Base-by-base conservation (phyloP, 164 flowering plant species). In the Sextonia rubra region DNA sequence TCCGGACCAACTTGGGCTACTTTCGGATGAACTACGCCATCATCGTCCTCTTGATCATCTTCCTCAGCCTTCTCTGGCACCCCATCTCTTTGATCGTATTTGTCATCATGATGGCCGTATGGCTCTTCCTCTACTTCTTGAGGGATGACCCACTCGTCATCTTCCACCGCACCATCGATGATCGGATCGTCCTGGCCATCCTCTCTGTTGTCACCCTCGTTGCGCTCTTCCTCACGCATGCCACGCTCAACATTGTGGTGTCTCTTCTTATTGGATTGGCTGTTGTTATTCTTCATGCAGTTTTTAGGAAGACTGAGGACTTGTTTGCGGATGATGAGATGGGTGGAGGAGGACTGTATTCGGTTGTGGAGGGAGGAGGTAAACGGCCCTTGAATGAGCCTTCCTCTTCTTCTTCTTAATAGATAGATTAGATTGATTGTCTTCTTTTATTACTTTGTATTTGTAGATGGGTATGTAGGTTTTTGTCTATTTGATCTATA, bases 81-180 rank as follows among this genome's bases (percentile, higher is more conserved):
- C 90, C 91, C 12, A 69, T 84, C 60, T 84, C 90, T 0, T 64
- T 90, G 64, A 77, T 89, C 58, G 80, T 87, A 56, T 84, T 86
- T 72, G 12, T 86, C 15, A 24, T 73, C 72, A 74, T 78, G 82
- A 79, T 89, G 79, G 71, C 47, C 15, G 84, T 80, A 1, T 88
- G 92, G 91, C 29, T 87, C 32, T 82, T 82, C 80, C 83, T 90
- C 25, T 89, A 86, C 70, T 86, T 90, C 78, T 73, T 82, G 3
- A 84, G 89, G 1, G 90, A 87, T 25, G 82, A 76, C 37, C 86
- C 89, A 0, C 37, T 86, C 8, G 70, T 77, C 25, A 55, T 86
- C 1, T 24, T 69, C 4, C 80, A 84, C 68, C 72, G 68, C 2
- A 64, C 20, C 22, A 71, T 90, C 58, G 79, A 76, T 5, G 89